These are phyloP conservation scores for Fusarium brevicatenulatum DNA, from an alignment of 2,329 filamentous ascomycete genomes.

Conservation along the genomic window DNA sequence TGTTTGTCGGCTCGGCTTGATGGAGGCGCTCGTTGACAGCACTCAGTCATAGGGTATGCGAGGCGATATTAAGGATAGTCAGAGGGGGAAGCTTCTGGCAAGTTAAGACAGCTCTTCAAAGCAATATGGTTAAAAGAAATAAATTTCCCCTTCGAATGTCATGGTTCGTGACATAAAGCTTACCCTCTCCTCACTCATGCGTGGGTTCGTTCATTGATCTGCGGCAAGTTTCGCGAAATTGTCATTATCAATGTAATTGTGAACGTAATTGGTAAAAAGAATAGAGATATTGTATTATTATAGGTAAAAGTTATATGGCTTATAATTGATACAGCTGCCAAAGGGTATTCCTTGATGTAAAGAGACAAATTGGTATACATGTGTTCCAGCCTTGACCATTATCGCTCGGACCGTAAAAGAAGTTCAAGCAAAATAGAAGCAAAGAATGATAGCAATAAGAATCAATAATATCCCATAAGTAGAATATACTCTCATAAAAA, in stretches of 20 bases:
- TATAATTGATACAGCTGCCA: background rate
- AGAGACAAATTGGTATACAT: background rate
- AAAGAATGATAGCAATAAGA: background rate
- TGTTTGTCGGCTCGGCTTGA: background rate
- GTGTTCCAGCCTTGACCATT: background rate
- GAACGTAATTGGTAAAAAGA: fast-evolving
- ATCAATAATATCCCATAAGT: no score
- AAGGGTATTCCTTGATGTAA: background rate
- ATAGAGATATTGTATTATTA: no score
- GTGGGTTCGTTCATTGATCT: background rate
- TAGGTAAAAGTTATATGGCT: fast-evolving
- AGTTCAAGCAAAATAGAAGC: background rate
- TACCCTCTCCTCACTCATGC: background rate
- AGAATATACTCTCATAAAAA: slow-evolving; percentile 23
- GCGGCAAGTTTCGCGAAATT: background rate
- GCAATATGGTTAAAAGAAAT: background rate
- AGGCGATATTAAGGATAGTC: background rate
- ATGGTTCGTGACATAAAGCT: background rate
- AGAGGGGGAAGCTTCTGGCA: background rate
- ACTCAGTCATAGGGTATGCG: background rate
- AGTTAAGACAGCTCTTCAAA: background rate
- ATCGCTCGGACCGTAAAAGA: background rate
- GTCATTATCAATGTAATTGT: fast-evolving
- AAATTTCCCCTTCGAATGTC: no score
- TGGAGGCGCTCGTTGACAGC: no score